Conservation (phyloP, 2,329 filamentous ascomycete genomes). For the Colletotrichum ledebouriae region DNA sequence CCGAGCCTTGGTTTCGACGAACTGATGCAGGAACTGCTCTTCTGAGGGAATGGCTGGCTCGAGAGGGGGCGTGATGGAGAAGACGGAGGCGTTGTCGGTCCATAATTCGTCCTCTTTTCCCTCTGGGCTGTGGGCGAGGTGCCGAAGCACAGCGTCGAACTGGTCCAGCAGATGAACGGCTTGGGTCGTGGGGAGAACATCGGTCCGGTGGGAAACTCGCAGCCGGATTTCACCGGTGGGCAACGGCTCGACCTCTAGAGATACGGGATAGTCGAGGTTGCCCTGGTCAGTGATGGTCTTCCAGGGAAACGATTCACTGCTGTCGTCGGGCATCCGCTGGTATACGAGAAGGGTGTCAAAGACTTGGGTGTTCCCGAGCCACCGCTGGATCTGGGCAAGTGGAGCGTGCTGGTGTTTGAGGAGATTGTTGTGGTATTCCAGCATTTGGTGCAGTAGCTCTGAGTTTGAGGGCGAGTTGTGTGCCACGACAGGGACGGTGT, state of each 20-base stretch:
- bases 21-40: constrained; percentile 77
- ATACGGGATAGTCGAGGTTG: constrained; percentile 82
- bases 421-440: constrained; percentile 73
- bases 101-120: constrained; percentile 56
- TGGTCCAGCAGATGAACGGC: constrained; percentile 77
- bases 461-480: constrained; percentile 65
- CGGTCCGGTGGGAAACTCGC: constrained; percentile 74
- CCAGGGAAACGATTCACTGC: constrained; percentile 62
- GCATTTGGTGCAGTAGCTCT: constrained; percentile 72
- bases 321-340: constrained; percentile 68
- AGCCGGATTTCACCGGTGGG: constrained; percentile 65
- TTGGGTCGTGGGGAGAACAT: constrained; percentile 77
- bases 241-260: constrained; percentile 80
- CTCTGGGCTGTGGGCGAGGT: constrained; percentile 67
- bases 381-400: constrained; percentile 78
- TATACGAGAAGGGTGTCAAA: constrained; percentile 92
- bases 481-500: constrained; percentile 81
- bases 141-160: constrained; percentile 75
- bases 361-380: constrained; percentile 75
- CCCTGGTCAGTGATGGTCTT: constrained; percentile 74
- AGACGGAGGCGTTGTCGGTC: constrained; percentile 54
- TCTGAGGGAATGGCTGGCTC: constrained; percentile 68
- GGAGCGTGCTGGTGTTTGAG: constrained; percentile 80
- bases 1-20: constrained; percentile 76
- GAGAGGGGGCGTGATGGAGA: constrained; percentile 76